Base-by-base conservation (phyloP, 1,284 basidiomycete species). In the Pseudozyma thailandica region DNA sequence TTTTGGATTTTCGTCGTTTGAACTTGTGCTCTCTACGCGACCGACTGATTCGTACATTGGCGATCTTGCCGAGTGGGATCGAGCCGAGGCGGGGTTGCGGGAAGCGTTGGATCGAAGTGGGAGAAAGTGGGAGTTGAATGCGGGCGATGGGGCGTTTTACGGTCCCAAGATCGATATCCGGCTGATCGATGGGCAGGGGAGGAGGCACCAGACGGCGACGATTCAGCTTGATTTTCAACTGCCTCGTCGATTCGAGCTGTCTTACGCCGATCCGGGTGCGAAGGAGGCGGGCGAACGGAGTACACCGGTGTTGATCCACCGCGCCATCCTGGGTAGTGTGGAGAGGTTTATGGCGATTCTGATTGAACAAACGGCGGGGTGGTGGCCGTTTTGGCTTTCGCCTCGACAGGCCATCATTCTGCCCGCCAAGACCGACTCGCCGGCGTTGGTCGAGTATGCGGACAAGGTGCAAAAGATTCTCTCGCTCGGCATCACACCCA, bases 201-300 rank as follows among this genome's bases (percentile, higher is more conserved):
- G 79, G 13, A 49, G 74, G 16, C 79, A 81, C 43, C 81, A 82
- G 49, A 82, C 80, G 0, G 81, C 81, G 1, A 82, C 81, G 18
- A 82, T 82, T 38, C 81, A 82, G 51, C 66, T 82, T 10, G 81
- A 82, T 46, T 82, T 82, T 44, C 81, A 82, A 61, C 65, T 82
- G 12, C 81, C 81, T 0, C 61, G 69, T 37, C 64, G 81, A 2
- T 82, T 82, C 47, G 61, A 74, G 23, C 60, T 82, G 6, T 48
- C 58, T 9, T 82, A 81, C 47, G 61, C 69, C 10, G 69, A 74
- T 23, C 68, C 66, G 6, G 6, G 26, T 0, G 57, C 56, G 9
- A 41, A 33, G 6, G n/a, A 44, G 16, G 35, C 64, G 18, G 31
- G 38, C 35, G 53, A 49, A 31, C 33, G 42, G 2, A 56, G 52